These are phyloP conservation scores for Phaeosphaeria sp. DNA, from an alignment of 2,329 filamentous ascomycete genomes.

Conservation along the genomic window DNA sequence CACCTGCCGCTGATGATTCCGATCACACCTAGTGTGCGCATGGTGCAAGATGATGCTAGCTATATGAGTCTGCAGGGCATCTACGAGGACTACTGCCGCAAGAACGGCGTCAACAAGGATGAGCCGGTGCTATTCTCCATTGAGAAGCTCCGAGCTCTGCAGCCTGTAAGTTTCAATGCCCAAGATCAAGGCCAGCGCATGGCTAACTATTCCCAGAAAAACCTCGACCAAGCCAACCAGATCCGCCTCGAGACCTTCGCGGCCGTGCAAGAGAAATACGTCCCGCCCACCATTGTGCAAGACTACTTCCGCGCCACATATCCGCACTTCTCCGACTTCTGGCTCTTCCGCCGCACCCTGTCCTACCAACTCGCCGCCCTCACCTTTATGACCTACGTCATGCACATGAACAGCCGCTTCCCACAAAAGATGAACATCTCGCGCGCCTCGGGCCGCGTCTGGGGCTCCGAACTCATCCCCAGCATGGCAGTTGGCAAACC, in stretches of 20 bases:
- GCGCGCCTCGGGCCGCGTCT: slow-evolving; percentile 86
- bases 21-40: slow-evolving; percentile 88
- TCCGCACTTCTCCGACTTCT: slow-evolving; percentile 91
- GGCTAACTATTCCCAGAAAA: slow-evolving; percentile 59
- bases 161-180: slow-evolving; percentile 37
- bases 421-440: slow-evolving; percentile 95
- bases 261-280: slow-evolving; percentile 92
- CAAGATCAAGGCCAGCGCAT: neutral
- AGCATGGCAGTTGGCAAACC: slow-evolving; percentile 85
- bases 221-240: slow-evolving; percentile 71
- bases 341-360: slow-evolving; percentile 97
- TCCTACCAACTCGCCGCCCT: slow-evolving; percentile 93
- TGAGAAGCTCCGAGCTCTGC: slow-evolving; percentile 83
- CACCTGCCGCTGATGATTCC: slow-evolving; percentile 96
- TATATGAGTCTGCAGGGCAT: slow-evolving; percentile 94
- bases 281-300: slow-evolving; percentile 80
- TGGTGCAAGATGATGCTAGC: slow-evolving; percentile 94
- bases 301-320: slow-evolving; percentile 91
- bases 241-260: slow-evolving; percentile 90
- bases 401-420: slow-evolving; percentile 96
- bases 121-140: slow-evolving; percentile 95
- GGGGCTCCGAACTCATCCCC: slow-evolving; percentile 93
- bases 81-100: slow-evolving; percentile 94
- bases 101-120: slow-evolving; percentile 87
- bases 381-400: slow-evolving; percentile 98